Conservation (phyloP, 495 filamentous ascomycete genomes). For the Aspergillus baeticus region DNA sequence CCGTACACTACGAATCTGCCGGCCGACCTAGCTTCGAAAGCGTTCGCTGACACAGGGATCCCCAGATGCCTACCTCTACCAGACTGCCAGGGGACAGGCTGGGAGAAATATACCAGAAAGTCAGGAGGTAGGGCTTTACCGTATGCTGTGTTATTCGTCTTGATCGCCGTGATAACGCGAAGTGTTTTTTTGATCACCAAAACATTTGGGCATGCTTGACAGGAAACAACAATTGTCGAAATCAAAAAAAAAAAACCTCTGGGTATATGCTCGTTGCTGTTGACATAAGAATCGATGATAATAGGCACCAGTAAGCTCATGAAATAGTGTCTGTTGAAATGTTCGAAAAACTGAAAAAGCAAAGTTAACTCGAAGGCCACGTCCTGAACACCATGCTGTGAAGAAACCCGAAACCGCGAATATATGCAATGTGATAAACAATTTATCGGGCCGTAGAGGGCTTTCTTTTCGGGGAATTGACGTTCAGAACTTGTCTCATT, state of each 20-base stretch:
- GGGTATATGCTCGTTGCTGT: no score
- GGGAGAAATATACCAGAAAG: neutral
- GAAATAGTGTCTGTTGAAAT: neutral
- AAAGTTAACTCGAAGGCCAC: neutral
- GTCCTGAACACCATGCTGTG: slow-evolving; percentile 19
- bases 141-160: neutral
- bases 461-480: slow-evolving; percentile 37
- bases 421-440: slow-evolving; percentile 4
- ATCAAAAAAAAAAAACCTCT: neutral
- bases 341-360: neutral
- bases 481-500: slow-evolving; percentile 45
- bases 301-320: no score
- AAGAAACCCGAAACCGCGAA: slow-evolving; percentile 13
- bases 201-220: neutral
- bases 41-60: slow-evolving; percentile 10
- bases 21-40: slow-evolving; percentile 18
- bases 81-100: slow-evolving; percentile 2
- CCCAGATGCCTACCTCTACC: slow-evolving; percentile 9
- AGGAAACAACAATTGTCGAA: no score
- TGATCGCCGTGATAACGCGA: neutral
- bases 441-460: slow-evolving; percentile 21
- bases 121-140: neutral
- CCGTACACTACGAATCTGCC: slow-evolving; percentile 17
- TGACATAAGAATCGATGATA: no score
- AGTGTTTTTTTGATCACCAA: neutral